phyloP scores from a whole-genome alignment of 139 green algal species.

The Chlamydomonas applanata region DNA sequence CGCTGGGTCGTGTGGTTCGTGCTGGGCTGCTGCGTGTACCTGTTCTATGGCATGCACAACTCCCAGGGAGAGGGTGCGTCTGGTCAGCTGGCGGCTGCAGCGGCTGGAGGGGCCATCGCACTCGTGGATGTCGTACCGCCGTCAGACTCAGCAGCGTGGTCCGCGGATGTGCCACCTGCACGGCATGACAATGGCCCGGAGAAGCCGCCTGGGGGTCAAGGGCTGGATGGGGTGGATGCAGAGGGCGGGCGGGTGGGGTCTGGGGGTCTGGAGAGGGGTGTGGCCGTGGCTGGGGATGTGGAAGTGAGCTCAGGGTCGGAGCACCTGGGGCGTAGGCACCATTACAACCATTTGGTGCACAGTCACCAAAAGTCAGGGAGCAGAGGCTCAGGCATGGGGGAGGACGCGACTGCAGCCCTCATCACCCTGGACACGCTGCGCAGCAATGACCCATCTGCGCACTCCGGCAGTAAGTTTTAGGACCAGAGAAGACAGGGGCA shows the following conservation, averaged over 20 bases:
- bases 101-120: neutral
- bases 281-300: neutral
- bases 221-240: no score
- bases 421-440: no score
- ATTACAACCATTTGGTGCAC: neutral
- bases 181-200: no score
- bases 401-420: no score
- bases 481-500: no score
- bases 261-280: no score
- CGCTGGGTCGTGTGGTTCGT: constrained; percentile 74
- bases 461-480: no score
- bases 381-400: no score
- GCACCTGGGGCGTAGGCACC: neutral
- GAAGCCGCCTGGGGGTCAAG: no score
- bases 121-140: neutral
- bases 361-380: neutral
- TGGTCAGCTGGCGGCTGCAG: no score
- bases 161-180: neutral
- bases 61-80: constrained; percentile 17
- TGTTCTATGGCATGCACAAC: constrained; percentile 42
- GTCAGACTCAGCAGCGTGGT: neutral
- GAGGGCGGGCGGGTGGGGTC: no score
- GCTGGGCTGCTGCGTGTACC: constrained; percentile 30
- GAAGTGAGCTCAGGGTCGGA: neutral
- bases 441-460: no score